A percentile compares a stretch with the other conserved stretches of the same genome.
Conservation (phyloP, 2,329 filamentous ascomycete species). For the Clonostachys rosea region DNA sequence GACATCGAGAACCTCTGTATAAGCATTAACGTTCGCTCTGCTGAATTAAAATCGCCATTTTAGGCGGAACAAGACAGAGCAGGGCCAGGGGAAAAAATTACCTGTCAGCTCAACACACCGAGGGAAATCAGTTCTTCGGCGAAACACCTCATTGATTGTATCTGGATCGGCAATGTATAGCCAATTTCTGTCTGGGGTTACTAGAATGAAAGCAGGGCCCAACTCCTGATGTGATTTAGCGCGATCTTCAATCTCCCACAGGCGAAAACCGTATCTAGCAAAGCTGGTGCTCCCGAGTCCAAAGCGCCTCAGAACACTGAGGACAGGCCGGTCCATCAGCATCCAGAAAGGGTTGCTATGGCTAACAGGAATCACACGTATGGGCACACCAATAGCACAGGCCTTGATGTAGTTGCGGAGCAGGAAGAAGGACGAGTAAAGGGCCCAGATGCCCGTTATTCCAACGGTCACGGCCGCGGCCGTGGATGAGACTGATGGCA, state of each 20-base stretch:
- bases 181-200: slow-evolving; percentile 3
- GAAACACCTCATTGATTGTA: neutral
- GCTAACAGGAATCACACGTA: slow-evolving; percentile 21
- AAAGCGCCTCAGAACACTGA: slow-evolving; percentile 9
- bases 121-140: slow-evolving; percentile 1
- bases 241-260: slow-evolving; percentile 17
- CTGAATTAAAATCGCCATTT: neutral
- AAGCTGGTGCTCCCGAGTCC: slow-evolving; percentile 17
- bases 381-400: slow-evolving; percentile 18
- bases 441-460: neutral
- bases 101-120: slow-evolving; percentile 1
- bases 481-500: neutral
- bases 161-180: slow-evolving; percentile 6
- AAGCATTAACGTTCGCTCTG: neutral
- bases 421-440: neutral
- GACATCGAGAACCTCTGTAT: neutral
- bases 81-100: neutral
- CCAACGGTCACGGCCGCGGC: neutral
- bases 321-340: slow-evolving; percentile 14
- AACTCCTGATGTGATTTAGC: slow-evolving; percentile 14
- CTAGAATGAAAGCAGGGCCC: slow-evolving; percentile 11
- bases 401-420: slow-evolving; percentile 7
- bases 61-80: neutral
- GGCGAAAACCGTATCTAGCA: slow-evolving; percentile 20
- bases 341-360: slow-evolving; percentile 22